These are phyloP conservation scores for Irpex sp. DNA, from an alignment of 1,284 basidiomycete genomes.

Conservation along the genomic window DNA sequence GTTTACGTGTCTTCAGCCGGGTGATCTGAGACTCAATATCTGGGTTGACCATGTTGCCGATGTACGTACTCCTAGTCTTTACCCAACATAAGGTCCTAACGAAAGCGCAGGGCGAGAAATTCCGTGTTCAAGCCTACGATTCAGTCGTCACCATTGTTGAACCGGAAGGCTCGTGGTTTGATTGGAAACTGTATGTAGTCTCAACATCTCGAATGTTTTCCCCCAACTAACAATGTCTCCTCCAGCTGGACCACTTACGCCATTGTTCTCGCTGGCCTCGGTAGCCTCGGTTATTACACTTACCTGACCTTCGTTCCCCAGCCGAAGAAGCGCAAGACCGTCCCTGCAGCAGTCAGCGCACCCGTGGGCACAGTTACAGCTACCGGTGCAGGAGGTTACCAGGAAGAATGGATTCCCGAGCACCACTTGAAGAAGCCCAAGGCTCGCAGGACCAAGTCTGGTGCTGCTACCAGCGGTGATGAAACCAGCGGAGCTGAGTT, in stretches of 20 bases:
- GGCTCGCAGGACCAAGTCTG: constrained; percentile 38
- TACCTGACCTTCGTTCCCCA: constrained; percentile 68
- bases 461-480: constrained; percentile 56
- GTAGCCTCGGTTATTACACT: constrained; percentile 63
- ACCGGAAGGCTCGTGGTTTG: constrained; percentile 75
- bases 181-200: constrained; percentile 69
- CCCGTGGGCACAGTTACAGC: constrained; percentile 63
- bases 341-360: constrained; percentile 39
- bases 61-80: constrained; percentile 35
- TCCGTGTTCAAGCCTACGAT: constrained; percentile 73
- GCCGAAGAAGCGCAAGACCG: constrained; percentile 42
- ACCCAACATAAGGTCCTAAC: constrained; percentile 3
- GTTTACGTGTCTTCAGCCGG: constrained; percentile 43
- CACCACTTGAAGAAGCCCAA: constrained; percentile 77
- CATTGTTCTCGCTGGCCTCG: constrained; percentile 63
- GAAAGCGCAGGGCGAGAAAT: constrained; percentile 42
- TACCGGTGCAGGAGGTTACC: constrained; percentile 71
- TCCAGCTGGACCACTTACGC: constrained; percentile 73
- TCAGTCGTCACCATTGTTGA: constrained; percentile 82
- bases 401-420: constrained; percentile 92
- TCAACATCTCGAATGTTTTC: neutral
- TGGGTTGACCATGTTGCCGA: constrained; percentile 74
- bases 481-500: constrained; percentile 60
- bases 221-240: too few relatives aligned
- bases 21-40: constrained; percentile 74